phyloP scores from a whole-genome alignment of 192 early-diverging fungal species.

The Spizellomyces sp. region DNA sequence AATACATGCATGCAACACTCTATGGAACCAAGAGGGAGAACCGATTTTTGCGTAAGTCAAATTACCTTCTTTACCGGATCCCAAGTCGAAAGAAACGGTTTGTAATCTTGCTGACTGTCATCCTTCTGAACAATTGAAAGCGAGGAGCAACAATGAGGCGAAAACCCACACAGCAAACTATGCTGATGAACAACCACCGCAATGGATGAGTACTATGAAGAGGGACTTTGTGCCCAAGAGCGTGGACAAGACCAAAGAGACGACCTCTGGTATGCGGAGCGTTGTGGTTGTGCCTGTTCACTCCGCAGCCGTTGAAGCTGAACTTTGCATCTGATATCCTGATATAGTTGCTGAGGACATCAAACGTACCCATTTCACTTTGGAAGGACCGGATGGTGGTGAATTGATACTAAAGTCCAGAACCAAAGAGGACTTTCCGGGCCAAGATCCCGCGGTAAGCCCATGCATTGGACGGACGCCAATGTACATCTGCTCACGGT shows the following conservation, averaged over 20 bases:
- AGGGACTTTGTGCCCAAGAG: not conserved
- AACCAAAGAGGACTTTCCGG: constrained; percentile 4
- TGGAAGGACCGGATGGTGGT: constrained; percentile 9
- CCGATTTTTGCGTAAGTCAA: not conserved
- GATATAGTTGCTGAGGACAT: constrained; percentile 1
- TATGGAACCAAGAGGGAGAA: not conserved
- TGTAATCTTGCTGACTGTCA: too few species aligned
- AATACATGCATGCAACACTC: not conserved
- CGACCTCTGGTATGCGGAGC: not conserved
- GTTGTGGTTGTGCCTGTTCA: not conserved
- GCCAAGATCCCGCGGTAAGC: not conserved
- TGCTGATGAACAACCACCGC: constrained; percentile 4
- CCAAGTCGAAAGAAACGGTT: too few species aligned
- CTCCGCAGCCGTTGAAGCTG: too few species aligned
- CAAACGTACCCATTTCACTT: not conserved
- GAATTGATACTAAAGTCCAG: not conserved
- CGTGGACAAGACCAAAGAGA: not conserved
- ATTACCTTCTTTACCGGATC: not conserved
- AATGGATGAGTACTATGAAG: constrained; percentile 12
- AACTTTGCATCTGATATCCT: not conserved
- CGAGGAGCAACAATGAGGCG: not conserved
- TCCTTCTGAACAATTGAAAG: not conserved
- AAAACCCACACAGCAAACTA: not conserved
- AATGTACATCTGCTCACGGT: not conserved
- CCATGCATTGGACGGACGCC: not conserved